A percentile compares a stretch with the other conserved stretches of the same genome.
Conservation (phyloP, 23 red algal species). For the Cyanidium caldarium region DNA sequence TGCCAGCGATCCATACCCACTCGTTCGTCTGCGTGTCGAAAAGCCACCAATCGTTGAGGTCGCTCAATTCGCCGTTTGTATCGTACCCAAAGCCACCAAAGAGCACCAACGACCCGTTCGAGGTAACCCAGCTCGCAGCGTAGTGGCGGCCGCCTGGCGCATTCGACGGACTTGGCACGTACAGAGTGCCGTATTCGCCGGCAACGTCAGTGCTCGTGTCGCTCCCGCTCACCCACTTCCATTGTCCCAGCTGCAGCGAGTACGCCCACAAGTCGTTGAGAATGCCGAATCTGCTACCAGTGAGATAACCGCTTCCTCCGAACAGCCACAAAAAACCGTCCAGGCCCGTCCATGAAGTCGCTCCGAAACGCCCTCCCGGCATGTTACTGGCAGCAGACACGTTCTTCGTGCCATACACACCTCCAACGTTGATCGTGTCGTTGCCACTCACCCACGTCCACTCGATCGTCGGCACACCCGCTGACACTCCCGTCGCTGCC, state of each 20-base stretch:
- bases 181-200: neutral
- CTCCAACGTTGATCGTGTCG: no score
- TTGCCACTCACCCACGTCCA: no score
- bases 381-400: no score
- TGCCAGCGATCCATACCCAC: neutral
- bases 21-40: neutral
- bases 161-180: neutral
- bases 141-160: neutral
- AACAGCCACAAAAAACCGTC: no score
- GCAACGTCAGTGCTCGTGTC: neutral
- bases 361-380: no score
- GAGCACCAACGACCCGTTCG: neutral
- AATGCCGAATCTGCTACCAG: no score
- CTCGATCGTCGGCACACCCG: no score
- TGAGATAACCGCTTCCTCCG: no score
- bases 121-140: neutral
- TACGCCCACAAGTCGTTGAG: neutral
- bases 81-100: neutral
- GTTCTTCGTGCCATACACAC: no score
- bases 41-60: neutral
- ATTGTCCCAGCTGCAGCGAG: neutral
- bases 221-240: neutral
- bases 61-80: neutral
- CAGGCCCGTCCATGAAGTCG: no score
- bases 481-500: no score